Percentiles rank a stretch among this genome's conserved stretches.
Evolutionary conservation across 495 filamentous ascomycete genomes (phyloP).

Genomic region (Tuber aestivum): DNA sequence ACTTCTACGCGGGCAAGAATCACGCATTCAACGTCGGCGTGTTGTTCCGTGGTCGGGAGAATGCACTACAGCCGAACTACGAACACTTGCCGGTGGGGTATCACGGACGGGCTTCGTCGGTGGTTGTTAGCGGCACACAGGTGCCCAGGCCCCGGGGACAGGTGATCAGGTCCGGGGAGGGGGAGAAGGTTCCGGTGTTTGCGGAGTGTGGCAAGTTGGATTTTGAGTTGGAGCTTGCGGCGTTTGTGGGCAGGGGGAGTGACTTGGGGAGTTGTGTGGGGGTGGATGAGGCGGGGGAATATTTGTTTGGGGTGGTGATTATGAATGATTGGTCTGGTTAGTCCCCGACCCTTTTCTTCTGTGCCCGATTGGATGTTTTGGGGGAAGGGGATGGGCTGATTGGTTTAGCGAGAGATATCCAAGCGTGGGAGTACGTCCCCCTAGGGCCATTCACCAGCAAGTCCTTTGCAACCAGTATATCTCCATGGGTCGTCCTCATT

Average conservation of each 20-base stretch:
- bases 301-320: constrained; percentile 80
- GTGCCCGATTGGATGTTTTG: not conserved
- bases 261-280: constrained; percentile 58
- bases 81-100: constrained; percentile 85
- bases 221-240: constrained; percentile 82
- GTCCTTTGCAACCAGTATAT: constrained; percentile 87
- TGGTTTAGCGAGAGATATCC: constrained; percentile 73
- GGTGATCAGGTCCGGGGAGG: constrained; percentile 48
- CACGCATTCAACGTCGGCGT: constrained; percentile 78
- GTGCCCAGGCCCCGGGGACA: constrained; percentile 78
- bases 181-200: constrained; percentile 51
- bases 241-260: constrained; percentile 64
- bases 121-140: constrained; percentile 69
- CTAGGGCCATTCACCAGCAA: constrained; percentile 85
- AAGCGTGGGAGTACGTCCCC: constrained; percentile 83
- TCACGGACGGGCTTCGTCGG: constrained; percentile 72
- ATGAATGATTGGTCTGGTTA: constrained; percentile 75
- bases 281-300: constrained; percentile 63
- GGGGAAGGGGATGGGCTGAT: constrained; percentile 42
- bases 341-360: constrained; percentile 24
- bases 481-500: constrained; percentile 78
- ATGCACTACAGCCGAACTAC: constrained; percentile 86
- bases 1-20: constrained; percentile 90
- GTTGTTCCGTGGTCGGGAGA: constrained; percentile 73
- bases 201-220: constrained; percentile 64